Base-by-base conservation (phyloP, 805 yeast genomes). In the Spathaspora gorwiae region DNA sequence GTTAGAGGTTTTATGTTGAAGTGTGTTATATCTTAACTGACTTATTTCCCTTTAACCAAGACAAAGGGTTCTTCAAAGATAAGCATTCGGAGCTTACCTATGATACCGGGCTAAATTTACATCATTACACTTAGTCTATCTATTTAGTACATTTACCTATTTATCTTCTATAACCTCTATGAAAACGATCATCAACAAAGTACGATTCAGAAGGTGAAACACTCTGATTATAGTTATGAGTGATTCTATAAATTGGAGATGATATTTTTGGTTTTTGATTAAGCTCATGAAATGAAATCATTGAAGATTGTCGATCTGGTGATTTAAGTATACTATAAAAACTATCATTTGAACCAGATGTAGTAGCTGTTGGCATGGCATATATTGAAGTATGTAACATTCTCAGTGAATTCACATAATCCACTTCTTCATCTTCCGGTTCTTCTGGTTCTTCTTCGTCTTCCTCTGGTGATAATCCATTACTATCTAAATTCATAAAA, bases 271-370 rank as follows among this genome's bases (percentile, higher is more conserved):
- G 26, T 29, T 26, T 27, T 35, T 27, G 27, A 34, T 26, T 19
- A 36, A 35, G 35, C 35, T 27, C 38, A 35, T 9, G 40, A 36
- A 6, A 29, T 29, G 10, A 35, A 15, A 26, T 36, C 38, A 14
- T 31, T 35, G 12, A 37, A 8, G n/a, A 35, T 32, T 24, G 19
- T 13, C 14, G 36, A 7, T 35, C 43, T 15, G 35, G 26, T 26
- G 45, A 42, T 40, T 45, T 45, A 13, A 30, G 33, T 34, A 46
- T 40, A 31, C 48, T 46, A 29, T 44, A 49, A 40, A 40, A 46
- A 33, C 47, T 48, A 30, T 42, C 50, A 42, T 44, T 34, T 4
- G 40, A 37, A 9, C 12, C 32, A 29, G 32, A 29, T 9, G 32
- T 29, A 29, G 32, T 11, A 29, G 12, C 12, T 29, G 12, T 29